These are phyloP conservation scores for Fomitopsis pulvina DNA, from an alignment of 768 basidiomycete genomes.

Conservation along the genomic window DNA sequence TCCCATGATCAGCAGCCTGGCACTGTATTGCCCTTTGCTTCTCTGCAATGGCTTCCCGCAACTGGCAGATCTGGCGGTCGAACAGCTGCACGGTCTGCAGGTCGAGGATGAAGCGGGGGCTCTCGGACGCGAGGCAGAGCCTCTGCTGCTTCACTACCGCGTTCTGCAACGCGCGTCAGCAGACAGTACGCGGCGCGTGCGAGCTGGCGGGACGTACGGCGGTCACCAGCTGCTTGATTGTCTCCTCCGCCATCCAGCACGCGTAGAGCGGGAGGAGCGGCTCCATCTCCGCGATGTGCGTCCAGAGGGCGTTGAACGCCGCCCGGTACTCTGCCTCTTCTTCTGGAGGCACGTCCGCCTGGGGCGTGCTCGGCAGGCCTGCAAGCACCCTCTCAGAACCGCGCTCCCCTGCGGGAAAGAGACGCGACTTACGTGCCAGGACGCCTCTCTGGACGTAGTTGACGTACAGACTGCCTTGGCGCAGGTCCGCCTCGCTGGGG, in stretches of 20 bases:
- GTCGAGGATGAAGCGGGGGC: background rate
- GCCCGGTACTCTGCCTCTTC: background rate
- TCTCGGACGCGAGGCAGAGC: background rate
- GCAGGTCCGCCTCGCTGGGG: background rate
- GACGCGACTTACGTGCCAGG: background rate
- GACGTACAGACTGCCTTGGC: background rate
- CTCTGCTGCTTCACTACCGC: slow-evolving; percentile 2
- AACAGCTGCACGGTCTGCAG: background rate
- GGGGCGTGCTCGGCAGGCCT: background rate
- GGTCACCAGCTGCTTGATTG: background rate
- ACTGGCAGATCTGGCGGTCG: background rate
- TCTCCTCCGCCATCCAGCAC: slow-evolving; percentile 3
- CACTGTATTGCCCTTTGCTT: background rate
- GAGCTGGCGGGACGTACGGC: background rate
- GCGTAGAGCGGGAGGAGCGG: slow-evolving; percentile 2
- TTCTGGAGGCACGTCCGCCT: background rate
- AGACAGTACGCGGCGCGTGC: background rate
- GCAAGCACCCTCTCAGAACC: background rate
- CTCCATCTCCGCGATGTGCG: slow-evolving; percentile 1
- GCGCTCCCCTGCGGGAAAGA: background rate
- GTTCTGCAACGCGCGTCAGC: background rate
- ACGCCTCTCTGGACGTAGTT: slow-evolving; percentile 1
- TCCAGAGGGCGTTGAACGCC: slow-evolving; percentile 2
- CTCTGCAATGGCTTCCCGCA: background rate
- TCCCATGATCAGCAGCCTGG: background rate